Conservation (phyloP, 768 basidiomycete species). For the Lactarius sanguifluus region DNA sequence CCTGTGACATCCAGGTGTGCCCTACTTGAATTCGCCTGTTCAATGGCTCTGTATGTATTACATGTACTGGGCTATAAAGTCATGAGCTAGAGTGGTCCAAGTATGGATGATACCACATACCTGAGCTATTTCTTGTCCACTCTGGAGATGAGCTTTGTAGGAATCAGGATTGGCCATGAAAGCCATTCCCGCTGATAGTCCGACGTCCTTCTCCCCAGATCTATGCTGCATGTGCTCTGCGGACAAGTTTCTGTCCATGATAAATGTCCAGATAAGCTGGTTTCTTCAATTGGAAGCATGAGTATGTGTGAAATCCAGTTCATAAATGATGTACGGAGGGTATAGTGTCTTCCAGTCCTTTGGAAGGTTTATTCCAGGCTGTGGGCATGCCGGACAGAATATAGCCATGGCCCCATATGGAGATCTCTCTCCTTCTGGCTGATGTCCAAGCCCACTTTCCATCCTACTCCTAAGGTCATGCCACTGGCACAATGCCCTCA, state of each 20-base stretch:
- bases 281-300: not conserved
- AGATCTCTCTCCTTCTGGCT: not conserved
- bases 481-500: not conserved
- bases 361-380: not conserved
- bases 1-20: no score
- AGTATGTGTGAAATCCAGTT: no score
- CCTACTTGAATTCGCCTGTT: no score
- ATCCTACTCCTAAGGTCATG: not conserved
- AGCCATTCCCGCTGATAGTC: not conserved
- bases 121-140: not conserved
- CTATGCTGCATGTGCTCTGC: not conserved
- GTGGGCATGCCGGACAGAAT: not conserved
- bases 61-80: no score
- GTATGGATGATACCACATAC: not conserved
- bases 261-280: not conserved
- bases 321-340: not conserved
- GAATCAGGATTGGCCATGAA: not conserved
- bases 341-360: not conserved
- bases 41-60: no score
- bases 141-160: not conserved
- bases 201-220: not conserved
- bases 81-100: no score
- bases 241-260: not conserved
- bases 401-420: not conserved
- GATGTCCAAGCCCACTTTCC: not conserved